Evolutionary conservation across 192 early-diverging fungal genomes (phyloP).

Genomic region (Backusella tarrabulga): DNA sequence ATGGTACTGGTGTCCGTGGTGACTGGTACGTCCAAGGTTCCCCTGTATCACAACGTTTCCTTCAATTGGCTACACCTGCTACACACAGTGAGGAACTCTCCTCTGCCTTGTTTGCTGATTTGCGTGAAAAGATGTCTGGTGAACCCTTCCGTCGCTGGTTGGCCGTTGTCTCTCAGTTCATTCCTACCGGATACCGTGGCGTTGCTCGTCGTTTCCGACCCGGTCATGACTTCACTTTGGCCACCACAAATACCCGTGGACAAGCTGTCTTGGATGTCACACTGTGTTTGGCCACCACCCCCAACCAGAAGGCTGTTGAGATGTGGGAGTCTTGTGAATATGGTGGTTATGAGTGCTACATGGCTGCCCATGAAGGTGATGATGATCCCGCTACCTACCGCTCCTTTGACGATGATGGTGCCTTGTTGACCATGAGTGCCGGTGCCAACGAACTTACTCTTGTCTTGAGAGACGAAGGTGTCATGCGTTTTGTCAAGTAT

Average conservation of each 20-base stretch:
- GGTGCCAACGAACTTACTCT: slow-evolving; percentile 63
- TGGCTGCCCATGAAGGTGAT: slow-evolving; percentile 57
- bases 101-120: background rate
- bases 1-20: slow-evolving; percentile 54
- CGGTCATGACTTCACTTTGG: slow-evolving; percentile 80
- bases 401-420: slow-evolving; percentile 54
- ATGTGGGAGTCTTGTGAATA: slow-evolving; percentile 56
- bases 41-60: slow-evolving; percentile 53
- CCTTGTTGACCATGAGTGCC: slow-evolving; percentile 62
- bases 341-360: slow-evolving; percentile 76
- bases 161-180: slow-evolving; percentile 45
- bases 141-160: slow-evolving; percentile 60
- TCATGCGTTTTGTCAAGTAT: slow-evolving; percentile 78
- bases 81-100: slow-evolving; percentile 10
- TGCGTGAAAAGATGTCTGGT: slow-evolving; percentile 45
- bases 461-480: slow-evolving; percentile 65
- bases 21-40: slow-evolving; percentile 60
- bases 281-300: slow-evolving; percentile 46
- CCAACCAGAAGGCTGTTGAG: slow-evolving; percentile 13
- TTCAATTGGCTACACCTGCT: background rate
- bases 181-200: slow-evolving; percentile 38
- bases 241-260: slow-evolving; percentile 42
- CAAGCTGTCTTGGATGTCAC: slow-evolving; percentile 57
- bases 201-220: slow-evolving; percentile 69
- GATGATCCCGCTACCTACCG: slow-evolving; percentile 69